A percentile compares a stretch with the other conserved stretches of the same genome.
Evolutionary conservation across 306 rosid genomes (phyloP).

Genomic region (Neltuma alba): DNA sequence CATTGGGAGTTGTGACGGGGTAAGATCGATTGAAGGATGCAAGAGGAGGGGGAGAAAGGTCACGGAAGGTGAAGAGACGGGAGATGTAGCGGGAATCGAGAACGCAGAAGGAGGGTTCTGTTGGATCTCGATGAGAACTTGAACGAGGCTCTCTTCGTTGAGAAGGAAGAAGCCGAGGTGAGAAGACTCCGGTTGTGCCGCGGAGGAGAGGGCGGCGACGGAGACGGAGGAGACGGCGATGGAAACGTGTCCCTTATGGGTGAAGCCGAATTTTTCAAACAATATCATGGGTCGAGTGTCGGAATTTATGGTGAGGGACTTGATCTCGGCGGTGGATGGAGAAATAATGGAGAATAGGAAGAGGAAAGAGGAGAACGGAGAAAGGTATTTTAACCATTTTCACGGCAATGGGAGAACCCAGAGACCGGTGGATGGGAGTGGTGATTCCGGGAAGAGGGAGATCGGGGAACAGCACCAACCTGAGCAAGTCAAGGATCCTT

Average conservation of each 20-base stretch:
- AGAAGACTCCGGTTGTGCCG: constrained; percentile 41
- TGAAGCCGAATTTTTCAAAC: constrained; percentile 89
- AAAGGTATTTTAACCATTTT: constrained; percentile 52
- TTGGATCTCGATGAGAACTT: constrained; percentile 83
- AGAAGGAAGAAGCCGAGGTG: constrained; percentile 86
- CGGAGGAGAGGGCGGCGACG: constrained; percentile 39
- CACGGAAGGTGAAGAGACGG: constrained; percentile 61
- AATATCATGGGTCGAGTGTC: constrained; percentile 81
- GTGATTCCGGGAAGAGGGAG: neutral
- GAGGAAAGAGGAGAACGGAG: constrained; percentile 41
- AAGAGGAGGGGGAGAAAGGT: constrained; percentile 78
- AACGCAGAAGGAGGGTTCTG: constrained; percentile 72
- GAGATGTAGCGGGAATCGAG: constrained; percentile 58
- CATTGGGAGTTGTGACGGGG: constrained; percentile 67
- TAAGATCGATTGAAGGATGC: constrained; percentile 52
- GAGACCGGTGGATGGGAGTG: neutral
- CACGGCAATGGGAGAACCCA: neutral
- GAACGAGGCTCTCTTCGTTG: constrained; percentile 78
- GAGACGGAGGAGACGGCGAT: constrained; percentile 59
- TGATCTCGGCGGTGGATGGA: constrained; percentile 73
- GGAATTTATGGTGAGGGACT: constrained; percentile 62
- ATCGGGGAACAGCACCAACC: too few relatives aligned
- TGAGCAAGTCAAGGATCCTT: too few relatives aligned
- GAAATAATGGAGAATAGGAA: constrained; percentile 30
- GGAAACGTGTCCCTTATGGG: constrained; percentile 68